Percentiles rank a stretch among this genome's conserved stretches.
phyloP scores from a whole-genome alignment of 306 rosid genomes.

The Fragaria nilgerrensis region DNA sequence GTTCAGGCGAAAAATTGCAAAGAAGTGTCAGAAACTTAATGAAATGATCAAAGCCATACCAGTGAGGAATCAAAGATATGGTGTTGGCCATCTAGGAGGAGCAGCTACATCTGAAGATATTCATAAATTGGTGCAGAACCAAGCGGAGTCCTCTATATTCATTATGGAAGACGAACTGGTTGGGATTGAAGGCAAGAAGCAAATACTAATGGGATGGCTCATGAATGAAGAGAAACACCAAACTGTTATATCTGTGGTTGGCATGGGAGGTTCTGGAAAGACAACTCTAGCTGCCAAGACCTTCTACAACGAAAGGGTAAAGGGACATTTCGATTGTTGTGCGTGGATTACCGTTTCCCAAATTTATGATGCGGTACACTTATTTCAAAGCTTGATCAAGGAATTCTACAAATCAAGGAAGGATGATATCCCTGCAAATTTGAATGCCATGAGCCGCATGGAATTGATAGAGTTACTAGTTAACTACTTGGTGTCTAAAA shows the following conservation, averaged over 20 bases:
- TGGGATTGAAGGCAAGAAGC: not conserved
- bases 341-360: constrained; percentile 20
- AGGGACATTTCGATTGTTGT: not conserved
- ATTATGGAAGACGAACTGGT: not conserved
- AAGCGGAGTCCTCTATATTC: not conserved
- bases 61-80: too few species aligned
- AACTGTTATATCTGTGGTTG: constrained; percentile 1
- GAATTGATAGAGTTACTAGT: not conserved
- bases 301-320: not conserved
- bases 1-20: too few species aligned
- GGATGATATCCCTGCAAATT: not conserved
- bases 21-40: too few species aligned
- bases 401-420: not conserved
- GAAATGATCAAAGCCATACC: too few species aligned
- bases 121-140: not conserved
- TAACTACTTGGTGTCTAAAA: not conserved
- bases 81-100: too few species aligned
- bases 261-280: not conserved
- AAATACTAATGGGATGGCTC: not conserved
- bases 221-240: not conserved
- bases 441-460: not conserved
- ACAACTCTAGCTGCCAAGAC: constrained; percentile 4
- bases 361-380: constrained; percentile 1
- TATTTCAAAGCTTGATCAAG: not conserved
- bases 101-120: not conserved